Conservation (phyloP, 495 filamentous ascomycete species). For the Aspergillus incahuasiensis region DNA sequence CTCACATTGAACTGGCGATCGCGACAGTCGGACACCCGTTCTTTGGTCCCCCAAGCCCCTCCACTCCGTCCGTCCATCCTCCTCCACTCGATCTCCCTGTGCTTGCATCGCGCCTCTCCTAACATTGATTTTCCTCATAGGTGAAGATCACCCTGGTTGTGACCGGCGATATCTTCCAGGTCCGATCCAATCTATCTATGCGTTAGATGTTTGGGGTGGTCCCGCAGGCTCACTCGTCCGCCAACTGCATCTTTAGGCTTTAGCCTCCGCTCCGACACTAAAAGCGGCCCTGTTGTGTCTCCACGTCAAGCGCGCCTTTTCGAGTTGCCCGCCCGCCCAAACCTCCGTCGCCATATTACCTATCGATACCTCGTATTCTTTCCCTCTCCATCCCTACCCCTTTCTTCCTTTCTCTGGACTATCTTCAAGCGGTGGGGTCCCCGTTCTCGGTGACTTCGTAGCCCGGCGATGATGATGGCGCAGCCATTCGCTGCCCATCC, state of each 20-base stretch:
- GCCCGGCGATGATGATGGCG: constrained; percentile 67
- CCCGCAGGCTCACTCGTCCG: constrained; percentile 20
- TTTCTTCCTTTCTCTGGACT: background rate
- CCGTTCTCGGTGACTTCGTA: constrained; percentile 34
- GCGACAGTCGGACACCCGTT: constrained; percentile 21
- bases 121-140: constrained; percentile 13
- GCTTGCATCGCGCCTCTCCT: constrained; percentile 8
- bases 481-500: constrained; percentile 67
- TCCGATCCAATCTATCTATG: constrained; percentile 38
- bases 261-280: constrained; percentile 40
- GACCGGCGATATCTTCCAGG: constrained; percentile 26
- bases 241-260: constrained; percentile 28
- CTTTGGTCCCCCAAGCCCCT: constrained; percentile 15
- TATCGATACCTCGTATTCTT: constrained; percentile 5
- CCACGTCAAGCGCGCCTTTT: constrained; percentile 35
- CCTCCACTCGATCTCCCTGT: constrained; percentile 12
- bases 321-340: constrained; percentile 22
- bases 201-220: constrained; percentile 27
- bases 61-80: constrained; percentile 6
- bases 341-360: constrained; percentile 1
- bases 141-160: constrained; percentile 25
- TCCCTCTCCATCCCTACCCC: constrained; percentile 2
- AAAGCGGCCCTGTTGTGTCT: constrained; percentile 37
- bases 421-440: constrained; percentile 19
- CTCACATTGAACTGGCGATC: constrained; percentile 26